Evolutionary conservation across 2,329 filamentous ascomycete species (phyloP), one percentile per base, ranked within the genome.

Genomic region (Aspergillus neoniger): DNA sequence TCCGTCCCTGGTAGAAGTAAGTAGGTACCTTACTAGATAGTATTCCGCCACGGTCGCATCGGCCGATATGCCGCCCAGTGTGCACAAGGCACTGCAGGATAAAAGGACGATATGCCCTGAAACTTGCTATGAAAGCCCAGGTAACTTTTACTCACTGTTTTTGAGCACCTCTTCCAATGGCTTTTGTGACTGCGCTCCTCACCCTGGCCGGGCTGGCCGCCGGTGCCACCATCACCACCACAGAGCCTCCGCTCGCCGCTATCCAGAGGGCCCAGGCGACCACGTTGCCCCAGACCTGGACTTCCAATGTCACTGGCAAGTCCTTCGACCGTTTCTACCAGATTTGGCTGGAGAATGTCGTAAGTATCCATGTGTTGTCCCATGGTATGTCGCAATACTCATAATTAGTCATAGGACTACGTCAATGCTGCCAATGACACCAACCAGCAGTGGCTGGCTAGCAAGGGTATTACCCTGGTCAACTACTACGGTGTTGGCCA

Each of bases 301-400:
- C 52, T 30, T 63, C 62, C 4, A 58, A 63, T 39, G 58, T 63
- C 28, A 54, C 55, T 12, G 61, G 61, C 14, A 59, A 61, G 21
- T 52, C 58, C 7, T 63, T 61, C 9, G 54, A 92, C 72, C 86
- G 90, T n/a, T 84, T 91, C 63, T 86, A 86, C 59, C 84, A 87
- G 60, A 86, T 92, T 73, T 92, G 88, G 87, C 82, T 92, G 51
- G 90, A 92, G 79, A 93, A 92, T 72, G 90, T 88, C 52, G 82
- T 72, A 61, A 17, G 88, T 61, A 43, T 30, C 9, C 10, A 5
- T 4, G 8, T 14, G 28, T 55, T 15, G 9, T 21, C 32, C 8
- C 8, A 12, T 32, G 15, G 9, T 3, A 17, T 25, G 39, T 23
- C 2, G n/a, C n/a, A 6, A 21, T 12, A 23, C 36, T 60, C 52